Evolutionary conservation across 495 filamentous ascomycete species (phyloP).

Genomic region (Penicillium taxi): DNA sequence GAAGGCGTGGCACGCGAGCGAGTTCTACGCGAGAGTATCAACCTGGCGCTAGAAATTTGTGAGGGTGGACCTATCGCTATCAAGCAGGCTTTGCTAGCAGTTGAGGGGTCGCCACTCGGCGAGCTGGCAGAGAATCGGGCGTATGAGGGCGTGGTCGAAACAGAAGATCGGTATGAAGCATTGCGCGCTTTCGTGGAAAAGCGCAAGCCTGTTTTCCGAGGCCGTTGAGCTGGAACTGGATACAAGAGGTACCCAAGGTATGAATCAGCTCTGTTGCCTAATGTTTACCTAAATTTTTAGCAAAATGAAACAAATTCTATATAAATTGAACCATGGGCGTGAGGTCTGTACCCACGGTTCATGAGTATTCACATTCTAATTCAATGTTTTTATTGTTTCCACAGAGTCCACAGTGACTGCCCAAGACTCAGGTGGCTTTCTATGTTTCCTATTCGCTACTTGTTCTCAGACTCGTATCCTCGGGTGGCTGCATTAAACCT

Average conservation of each 20-base stretch:
- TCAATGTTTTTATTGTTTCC: too few species aligned
- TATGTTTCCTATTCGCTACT: too few species aligned
- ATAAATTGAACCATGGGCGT: too few species aligned
- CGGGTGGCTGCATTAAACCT: too few species aligned
- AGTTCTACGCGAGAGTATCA: conserved; percentile 65
- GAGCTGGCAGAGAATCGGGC: conserved; percentile 67
- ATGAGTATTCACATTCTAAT: too few species aligned
- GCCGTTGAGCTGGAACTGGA: conserved; percentile 27
- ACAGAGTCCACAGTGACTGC: too few species aligned
- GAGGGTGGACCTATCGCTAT: conserved; percentile 79
- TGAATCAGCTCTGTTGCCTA: too few species aligned
- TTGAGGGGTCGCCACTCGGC: conserved; percentile 48
- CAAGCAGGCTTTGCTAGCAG: conserved; percentile 61
- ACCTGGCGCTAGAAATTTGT: conserved; percentile 73
- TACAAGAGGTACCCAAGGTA: not conserved
- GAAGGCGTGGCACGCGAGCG: conserved; percentile 50
- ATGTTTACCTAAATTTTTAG: too few species aligned
- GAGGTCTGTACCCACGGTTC: too few species aligned
- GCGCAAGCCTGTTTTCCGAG: conserved; percentile 77
- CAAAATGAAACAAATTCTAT: too few species aligned
- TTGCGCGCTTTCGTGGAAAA: conserved; percentile 83
- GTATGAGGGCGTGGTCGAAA: conserved; percentile 71
- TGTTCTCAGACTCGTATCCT: too few species aligned
- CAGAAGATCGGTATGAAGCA: conserved; percentile 80
- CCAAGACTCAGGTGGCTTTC: too few species aligned